Base-by-base conservation (phyloP, 805 yeast species). In the Teunomyces panamensis region DNA sequence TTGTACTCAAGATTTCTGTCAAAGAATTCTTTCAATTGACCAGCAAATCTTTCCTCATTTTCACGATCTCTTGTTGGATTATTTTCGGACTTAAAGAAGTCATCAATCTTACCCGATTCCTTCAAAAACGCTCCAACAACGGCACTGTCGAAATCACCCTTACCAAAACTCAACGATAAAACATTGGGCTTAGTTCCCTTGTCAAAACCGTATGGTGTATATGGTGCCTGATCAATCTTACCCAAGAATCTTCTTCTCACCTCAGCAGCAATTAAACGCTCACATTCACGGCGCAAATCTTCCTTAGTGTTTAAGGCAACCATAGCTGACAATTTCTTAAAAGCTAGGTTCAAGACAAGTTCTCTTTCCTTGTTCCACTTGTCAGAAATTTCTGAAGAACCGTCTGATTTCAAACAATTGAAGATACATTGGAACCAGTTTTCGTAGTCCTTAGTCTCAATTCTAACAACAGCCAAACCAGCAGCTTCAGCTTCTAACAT, bases 161-260 rank as follows among this genome's bases (percentile, higher is more conserved):
- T 85, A 57, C 99, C 99, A 56, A 87, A 83, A 0, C 96, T 80
- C 28, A 94, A 58, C 0, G 96, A 83, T 53, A 94, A 71, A 0
- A 89, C 92, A 52, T 87, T 83, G 16, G 99, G 96, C 45, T 83
- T 76, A 4, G 96, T 87, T 39, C 97, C 96, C 49, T 79, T 76
- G 39, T 81, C 87, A 54, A 77, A 85, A 4, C 87, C 85, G 41
- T 79, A 77, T 5, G 98, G 96, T 56, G 87, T 83, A 66, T 73
- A 91, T 29, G 99, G 97, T 2, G 98, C 96, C 71, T 91, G 98
- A 63, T 92, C 94, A 30, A 94, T 75, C 58, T 84, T 85, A 17
- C 79, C 75, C 63, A 81, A 72, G 59, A 92, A 86, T 27, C 78
- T 73, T 37, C 78, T 76, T 55, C 98, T 84, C 30, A 92, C 81